Evolutionary conservation across 2,329 filamentous ascomycete species (phyloP).

Genomic region (Aspergillus eucalypticola): DNA sequence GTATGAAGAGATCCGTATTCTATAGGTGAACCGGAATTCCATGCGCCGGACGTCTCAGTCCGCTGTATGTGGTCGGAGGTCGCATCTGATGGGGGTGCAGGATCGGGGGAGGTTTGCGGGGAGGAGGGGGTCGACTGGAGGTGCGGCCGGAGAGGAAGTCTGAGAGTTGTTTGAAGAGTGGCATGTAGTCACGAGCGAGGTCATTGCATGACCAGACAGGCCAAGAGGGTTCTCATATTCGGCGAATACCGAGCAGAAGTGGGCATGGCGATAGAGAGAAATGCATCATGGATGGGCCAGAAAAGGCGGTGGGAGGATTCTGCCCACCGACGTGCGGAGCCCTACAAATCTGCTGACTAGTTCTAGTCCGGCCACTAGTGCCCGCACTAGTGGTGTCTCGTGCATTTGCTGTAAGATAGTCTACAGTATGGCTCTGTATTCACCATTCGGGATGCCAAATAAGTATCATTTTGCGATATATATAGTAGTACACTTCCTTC

Average conservation of each 20-base stretch:
- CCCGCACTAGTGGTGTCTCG: neutral
- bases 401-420: neutral
- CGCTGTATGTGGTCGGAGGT: slow-evolving; percentile 23
- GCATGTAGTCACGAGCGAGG: slow-evolving; percentile 22
- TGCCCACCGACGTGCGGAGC: slow-evolving; percentile 10
- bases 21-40: slow-evolving; percentile 19
- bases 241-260: neutral
- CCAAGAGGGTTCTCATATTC: slow-evolving; percentile 8
- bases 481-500: no score
- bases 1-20: slow-evolving; percentile 6
- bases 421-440: no score
- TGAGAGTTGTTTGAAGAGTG: slow-evolving; percentile 21
- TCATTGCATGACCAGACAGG: slow-evolving; percentile 16
- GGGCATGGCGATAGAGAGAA: slow-evolving; percentile 1
- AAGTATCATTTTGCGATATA: no score
- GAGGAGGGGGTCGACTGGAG: slow-evolving; percentile 7
- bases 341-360: neutral
- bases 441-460: no score
- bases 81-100: slow-evolving; percentile 25
- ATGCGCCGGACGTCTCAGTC: slow-evolving; percentile 26
- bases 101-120: slow-evolving; percentile 4
- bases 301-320: slow-evolving; percentile 24
- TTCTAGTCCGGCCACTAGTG: neutral
- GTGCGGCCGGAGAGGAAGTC: slow-evolving; percentile 12
- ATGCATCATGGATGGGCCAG: slow-evolving; percentile 16